phyloP scores from a whole-genome alignment of 257 asterid genomes.

The Capsicum chinense region DNA sequence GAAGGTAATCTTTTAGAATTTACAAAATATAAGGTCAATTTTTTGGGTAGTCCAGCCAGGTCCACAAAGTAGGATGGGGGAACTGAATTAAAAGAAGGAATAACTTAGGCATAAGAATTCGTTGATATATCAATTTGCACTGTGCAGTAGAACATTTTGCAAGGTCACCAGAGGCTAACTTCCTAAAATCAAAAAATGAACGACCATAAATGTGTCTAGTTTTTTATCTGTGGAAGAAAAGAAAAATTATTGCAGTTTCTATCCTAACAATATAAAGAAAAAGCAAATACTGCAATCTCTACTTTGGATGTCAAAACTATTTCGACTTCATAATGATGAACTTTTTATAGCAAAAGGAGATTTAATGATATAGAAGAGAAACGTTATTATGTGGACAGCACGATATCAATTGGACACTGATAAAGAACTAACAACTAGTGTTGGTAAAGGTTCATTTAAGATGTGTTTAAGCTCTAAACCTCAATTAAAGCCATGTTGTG shows the following conservation, averaged over 20 bases:
- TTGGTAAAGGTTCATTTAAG: background rate
- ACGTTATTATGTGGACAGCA: background rate
- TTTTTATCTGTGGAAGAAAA: background rate
- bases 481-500: background rate
- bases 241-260: background rate
- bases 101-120: background rate
- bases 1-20: constrained; percentile 10
- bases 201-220: background rate
- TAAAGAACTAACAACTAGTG: background rate
- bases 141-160: constrained; percentile 16
- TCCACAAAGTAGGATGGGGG: constrained; percentile 6
- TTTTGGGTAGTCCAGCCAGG: background rate
- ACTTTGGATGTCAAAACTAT: background rate
- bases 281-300: background rate
- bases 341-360: background rate
- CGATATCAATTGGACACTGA: background rate
- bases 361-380: background rate
- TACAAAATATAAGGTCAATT: background rate
- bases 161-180: constrained; percentile 2
- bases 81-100: background rate
- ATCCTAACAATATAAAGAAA: background rate
- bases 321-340: background rate
- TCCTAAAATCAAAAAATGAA: constrained; percentile 17
- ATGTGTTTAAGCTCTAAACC: background rate
- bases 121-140: constrained; percentile 6